Conservation (phyloP, 2,329 filamentous ascomycete genomes). For the Stromatinia cepivora region DNA sequence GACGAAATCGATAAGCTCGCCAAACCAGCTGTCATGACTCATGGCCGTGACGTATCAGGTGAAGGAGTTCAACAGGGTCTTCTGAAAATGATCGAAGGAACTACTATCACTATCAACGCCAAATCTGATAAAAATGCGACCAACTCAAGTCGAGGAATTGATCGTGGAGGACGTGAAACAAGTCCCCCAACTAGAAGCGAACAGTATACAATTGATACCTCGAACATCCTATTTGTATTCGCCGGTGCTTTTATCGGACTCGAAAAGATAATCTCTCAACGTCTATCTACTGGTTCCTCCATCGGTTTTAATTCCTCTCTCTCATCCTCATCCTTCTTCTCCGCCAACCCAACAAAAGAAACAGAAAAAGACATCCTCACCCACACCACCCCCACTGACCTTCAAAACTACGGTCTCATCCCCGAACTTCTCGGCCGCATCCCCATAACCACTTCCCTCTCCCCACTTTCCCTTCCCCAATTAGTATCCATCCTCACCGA, state of each 20-base stretch:
- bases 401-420: conserved; percentile 87
- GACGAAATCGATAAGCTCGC: conserved; percentile 99
- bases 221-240: conserved; percentile 96
- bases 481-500: conserved; percentile 89
- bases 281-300: conserved; percentile 77
- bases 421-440: conserved; percentile 95
- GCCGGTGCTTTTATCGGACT: conserved; percentile 93
- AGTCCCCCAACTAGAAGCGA: conserved; percentile 35
- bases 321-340: conserved; percentile 43
- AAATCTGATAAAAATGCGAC: conserved; percentile 62
- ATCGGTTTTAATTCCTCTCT: conserved; percentile 92
- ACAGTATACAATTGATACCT: conserved; percentile 79
- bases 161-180: conserved; percentile 29
- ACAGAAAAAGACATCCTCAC: conserved; percentile 35
- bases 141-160: conserved; percentile 26
- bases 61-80: conserved; percentile 96
- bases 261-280: conserved; percentile 81
- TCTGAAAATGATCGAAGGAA: conserved; percentile 93
- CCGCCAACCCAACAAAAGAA: conserved; percentile 46
- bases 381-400: conserved; percentile 70
- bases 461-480: conserved; percentile 65
- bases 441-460: conserved; percentile 83
- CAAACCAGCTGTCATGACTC: conserved; percentile 69
- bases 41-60: conserved; percentile 91
- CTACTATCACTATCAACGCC: conserved; percentile 86